phyloP scores from a whole-genome alignment of 2,329 filamentous ascomycete genomes.

The Lecanosticta acicola region DNA sequence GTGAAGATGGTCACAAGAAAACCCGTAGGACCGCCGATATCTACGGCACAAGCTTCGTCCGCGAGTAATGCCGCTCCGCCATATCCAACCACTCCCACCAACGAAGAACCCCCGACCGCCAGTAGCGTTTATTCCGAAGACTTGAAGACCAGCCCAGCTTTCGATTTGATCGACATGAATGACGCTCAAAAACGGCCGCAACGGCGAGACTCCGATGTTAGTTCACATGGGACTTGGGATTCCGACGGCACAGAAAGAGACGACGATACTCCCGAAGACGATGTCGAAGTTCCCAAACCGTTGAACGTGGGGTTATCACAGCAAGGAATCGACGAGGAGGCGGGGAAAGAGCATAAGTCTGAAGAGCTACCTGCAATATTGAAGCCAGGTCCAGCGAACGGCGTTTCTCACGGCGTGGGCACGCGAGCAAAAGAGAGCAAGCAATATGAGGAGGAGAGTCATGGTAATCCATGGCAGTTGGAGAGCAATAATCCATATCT shows the following conservation, averaged over 20 bases:
- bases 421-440: conserved; percentile 13
- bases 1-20: conserved; percentile 44
- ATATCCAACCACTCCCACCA: conserved; percentile 41
- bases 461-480: conserved; percentile 26
- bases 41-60: conserved; percentile 36
- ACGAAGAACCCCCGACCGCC: conserved; percentile 22
- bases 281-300: conserved; percentile 27
- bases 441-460: conserved; percentile 22
- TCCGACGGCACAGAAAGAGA: conserved; percentile 21
- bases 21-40: conserved; percentile 34
- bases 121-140: conserved; percentile 33
- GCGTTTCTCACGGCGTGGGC: conserved; percentile 2
- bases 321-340: conserved; percentile 16
- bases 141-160: conserved; percentile 35
- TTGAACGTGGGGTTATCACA: conserved; percentile 24
- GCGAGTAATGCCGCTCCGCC: conserved; percentile 38
- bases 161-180: conserved; percentile 35
- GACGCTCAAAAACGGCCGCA: conserved; percentile 21
- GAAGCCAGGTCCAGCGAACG: conserved; percentile 23
- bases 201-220: conserved; percentile 33
- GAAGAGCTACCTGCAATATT: conserved; percentile 26
- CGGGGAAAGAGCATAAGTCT: conserved; percentile 11
- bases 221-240: conserved; percentile 34
- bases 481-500: conserved; percentile 23
- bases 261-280: conserved; percentile 14